Conservation (phyloP, 75 land plant species). For the Sequoia sempervirens region DNA sequence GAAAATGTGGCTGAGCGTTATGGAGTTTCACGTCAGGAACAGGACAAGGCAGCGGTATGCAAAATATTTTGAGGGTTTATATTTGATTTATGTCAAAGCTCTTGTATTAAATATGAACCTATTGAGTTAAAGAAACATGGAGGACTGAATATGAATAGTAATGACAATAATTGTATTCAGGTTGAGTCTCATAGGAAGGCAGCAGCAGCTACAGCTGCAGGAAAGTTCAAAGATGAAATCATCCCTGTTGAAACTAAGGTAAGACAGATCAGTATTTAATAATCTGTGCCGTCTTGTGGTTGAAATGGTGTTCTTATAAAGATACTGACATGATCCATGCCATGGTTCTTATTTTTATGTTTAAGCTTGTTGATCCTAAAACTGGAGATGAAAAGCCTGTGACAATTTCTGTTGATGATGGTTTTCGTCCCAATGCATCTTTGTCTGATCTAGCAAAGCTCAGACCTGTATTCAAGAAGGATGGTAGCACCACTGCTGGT, state of each 20-base stretch:
- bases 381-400: conserved; percentile 83
- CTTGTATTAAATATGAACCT: not conserved
- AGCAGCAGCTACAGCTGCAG: conserved; percentile 87
- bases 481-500: conserved; percentile 96
- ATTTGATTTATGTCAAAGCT: not conserved
- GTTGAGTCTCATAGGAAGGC: conserved; percentile 78
- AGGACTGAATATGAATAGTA: not conserved
- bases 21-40: conserved; percentile 73
- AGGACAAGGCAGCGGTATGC: conserved; percentile 91
- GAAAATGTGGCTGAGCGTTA: conserved; percentile 93
- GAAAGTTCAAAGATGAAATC: conserved; percentile 95
- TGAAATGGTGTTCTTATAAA: not conserved
- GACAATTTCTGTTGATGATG: conserved; percentile 85
- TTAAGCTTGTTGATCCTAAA: conserved; percentile 85
- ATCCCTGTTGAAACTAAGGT: conserved; percentile 89
- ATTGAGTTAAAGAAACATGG: not conserved
- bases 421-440: conserved; percentile 71
- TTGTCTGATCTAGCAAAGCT: conserved; percentile 70
- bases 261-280: not conserved
- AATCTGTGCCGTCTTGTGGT: not conserved
- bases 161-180: conserved; percentile 19
- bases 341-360: not conserved
- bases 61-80: not conserved
- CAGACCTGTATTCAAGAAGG: conserved; percentile 85
- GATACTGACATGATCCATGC: not conserved